Evolutionary conservation across 768 basidiomycete species (phyloP).

Genomic region (Psilocybe tampanensis): DNA sequence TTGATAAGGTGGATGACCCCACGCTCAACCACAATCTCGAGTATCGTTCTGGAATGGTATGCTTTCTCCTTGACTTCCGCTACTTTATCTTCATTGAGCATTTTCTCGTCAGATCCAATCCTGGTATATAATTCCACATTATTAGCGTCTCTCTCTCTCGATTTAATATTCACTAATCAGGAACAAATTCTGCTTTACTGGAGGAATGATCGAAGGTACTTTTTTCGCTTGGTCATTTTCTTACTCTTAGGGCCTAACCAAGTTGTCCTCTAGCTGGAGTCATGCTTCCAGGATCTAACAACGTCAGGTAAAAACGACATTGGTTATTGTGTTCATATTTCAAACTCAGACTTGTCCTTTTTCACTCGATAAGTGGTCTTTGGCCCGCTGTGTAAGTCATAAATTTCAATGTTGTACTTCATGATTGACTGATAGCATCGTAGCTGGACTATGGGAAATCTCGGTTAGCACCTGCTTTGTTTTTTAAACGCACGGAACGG

Average conservation of each 20-base stretch:
- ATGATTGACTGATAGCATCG: background rate
- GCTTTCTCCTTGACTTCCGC: slow-evolving; percentile 21
- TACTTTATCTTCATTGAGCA: background rate
- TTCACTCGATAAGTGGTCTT: slow-evolving; percentile 23
- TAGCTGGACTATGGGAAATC: slow-evolving; percentile 55
- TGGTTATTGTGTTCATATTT: background rate
- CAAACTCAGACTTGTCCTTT: background rate
- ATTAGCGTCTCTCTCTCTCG: background rate
- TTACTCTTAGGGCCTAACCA: background rate
- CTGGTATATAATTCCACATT: slow-evolving; percentile 22
- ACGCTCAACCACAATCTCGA: slow-evolving; percentile 64
- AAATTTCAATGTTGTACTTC: background rate
- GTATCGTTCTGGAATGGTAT: slow-evolving; percentile 57
- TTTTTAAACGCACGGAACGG: slow-evolving; percentile 25
- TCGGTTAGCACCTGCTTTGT: slow-evolving; percentile 36
- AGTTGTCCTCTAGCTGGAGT: slow-evolving; percentile 23
- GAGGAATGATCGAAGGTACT: slow-evolving; percentile 62
- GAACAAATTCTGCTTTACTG: slow-evolving; percentile 78
- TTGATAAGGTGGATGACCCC: slow-evolving; percentile 48
- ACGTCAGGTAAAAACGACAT: slow-evolving; percentile 22
- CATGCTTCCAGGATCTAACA: slow-evolving; percentile 27
- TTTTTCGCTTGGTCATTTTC: slow-evolving; percentile 11
- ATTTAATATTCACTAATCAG: slow-evolving; percentile 13
- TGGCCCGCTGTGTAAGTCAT: slow-evolving; percentile 40
- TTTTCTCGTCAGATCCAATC: slow-evolving; percentile 32